Conservation (phyloP, 768 basidiomycete genomes). For the Tylopilus sp. region DNA sequence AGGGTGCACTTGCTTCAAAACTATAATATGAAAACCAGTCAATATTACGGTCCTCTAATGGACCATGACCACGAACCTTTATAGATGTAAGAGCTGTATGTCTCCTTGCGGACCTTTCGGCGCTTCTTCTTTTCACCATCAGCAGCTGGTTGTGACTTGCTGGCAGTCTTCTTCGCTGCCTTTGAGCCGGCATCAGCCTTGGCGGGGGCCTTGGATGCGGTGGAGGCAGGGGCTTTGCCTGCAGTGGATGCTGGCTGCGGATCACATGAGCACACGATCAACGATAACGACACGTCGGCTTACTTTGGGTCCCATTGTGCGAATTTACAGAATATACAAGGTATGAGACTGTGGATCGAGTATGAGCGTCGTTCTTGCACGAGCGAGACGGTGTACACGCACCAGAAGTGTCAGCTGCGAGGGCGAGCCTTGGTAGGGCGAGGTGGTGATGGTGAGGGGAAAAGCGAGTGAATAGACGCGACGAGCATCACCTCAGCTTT, state of each 20-base stretch:
- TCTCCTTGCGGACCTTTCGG: slow-evolving; percentile 77
- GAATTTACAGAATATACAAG: slow-evolving; percentile 31
- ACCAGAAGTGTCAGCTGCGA: slow-evolving; percentile 25
- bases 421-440: slow-evolving; percentile 13
- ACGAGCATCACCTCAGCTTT: slow-evolving; percentile 27
- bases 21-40: slow-evolving; percentile 31
- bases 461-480: slow-evolving; percentile 28
- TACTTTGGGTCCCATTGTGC: slow-evolving; percentile 38
- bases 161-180: slow-evolving; percentile 60
- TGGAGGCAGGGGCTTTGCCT: slow-evolving; percentile 45
- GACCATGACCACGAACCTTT: slow-evolving; percentile 47
- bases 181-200: slow-evolving; percentile 42
- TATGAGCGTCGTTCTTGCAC: slow-evolving; percentile 14
- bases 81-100: slow-evolving; percentile 84
- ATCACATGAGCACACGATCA: slow-evolving; percentile 8
- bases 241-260: slow-evolving; percentile 41
- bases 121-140: slow-evolving; percentile 79
- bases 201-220: slow-evolving; percentile 58
- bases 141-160: slow-evolving; percentile 48
- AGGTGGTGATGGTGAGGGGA: slow-evolving; percentile 31
- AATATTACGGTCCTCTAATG: neutral
- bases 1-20: slow-evolving; percentile 89
- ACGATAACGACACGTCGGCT: slow-evolving; percentile 8
- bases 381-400: slow-evolving; percentile 3
- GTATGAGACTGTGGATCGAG: slow-evolving; percentile 22